A percentile compares a stretch with the other conserved stretches of the same genome.
These are phyloP conservation scores for Phytopythium oedochilum DNA, from an alignment of 352 stramenopile genomes.

Conservation along the genomic window DNA sequence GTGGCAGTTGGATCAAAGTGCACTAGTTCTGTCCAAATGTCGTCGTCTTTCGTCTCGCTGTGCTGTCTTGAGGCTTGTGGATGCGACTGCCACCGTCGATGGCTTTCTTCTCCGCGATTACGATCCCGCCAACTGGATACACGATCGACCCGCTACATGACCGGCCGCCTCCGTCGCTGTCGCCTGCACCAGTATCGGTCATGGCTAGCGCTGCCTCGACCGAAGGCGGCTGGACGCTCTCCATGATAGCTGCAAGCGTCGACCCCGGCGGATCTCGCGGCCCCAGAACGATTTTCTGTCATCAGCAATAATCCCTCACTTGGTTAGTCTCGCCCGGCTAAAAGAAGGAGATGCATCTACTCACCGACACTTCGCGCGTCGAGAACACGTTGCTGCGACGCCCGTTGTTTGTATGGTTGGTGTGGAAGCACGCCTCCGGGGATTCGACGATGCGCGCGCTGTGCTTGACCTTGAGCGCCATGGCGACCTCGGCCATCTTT, in stretches of 20 bases:
- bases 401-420: slow-evolving; percentile 12
- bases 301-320: neutral
- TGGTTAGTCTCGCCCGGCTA: neutral
- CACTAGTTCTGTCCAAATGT: neutral
- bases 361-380: slow-evolving; percentile 36
- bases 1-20: neutral
- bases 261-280: slow-evolving; percentile 45
- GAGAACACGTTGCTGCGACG: slow-evolving; percentile 54
- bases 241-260: slow-evolving; percentile 37
- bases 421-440: slow-evolving; percentile 16
- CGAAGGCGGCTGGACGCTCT: slow-evolving; percentile 41
- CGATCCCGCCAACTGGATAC: neutral
- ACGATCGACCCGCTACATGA: neutral
- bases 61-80: neutral
- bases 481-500: slow-evolving; percentile 60
- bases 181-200: slow-evolving; percentile 20
- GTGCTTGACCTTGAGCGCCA: slow-evolving; percentile 53
- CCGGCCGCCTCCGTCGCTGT: neutral
- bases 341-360: neutral
- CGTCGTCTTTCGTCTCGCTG: neutral
- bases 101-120: neutral
- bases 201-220: slow-evolving; percentile 39
- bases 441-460: slow-evolving; percentile 20
- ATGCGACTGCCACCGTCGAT: neutral
- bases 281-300: slow-evolving; percentile 50